Evolutionary conservation across 805 yeast species (phyloP).

Genomic region (Yarrowia sp.): DNA sequence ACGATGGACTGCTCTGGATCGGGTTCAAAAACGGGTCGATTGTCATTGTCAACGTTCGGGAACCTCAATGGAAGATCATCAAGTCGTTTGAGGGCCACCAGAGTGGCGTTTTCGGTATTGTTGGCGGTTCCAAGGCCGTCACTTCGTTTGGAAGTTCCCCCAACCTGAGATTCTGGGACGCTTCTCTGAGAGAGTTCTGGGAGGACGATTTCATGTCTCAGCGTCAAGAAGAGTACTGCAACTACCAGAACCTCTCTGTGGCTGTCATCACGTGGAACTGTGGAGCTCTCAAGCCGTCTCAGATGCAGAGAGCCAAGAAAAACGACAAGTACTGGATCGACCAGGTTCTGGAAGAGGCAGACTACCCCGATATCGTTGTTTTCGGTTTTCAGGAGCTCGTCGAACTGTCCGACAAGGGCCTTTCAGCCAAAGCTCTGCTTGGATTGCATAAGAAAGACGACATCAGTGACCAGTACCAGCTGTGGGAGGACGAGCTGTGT

Average conservation of each 20-base stretch:
- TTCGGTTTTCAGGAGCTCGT: slow-evolving; percentile 91
- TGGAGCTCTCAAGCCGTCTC: slow-evolving; percentile 51
- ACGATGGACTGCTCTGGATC: slow-evolving; percentile 51
- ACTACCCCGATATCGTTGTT: slow-evolving; percentile 70
- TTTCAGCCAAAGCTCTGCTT: slow-evolving; percentile 62
- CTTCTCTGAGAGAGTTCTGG: slow-evolving; percentile 49
- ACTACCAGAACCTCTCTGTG: slow-evolving; percentile 45
- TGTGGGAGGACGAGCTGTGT: slow-evolving; percentile 51
- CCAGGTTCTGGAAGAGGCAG: slow-evolving; percentile 44
- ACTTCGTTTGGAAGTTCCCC: slow-evolving; percentile 37
- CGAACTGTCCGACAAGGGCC: slow-evolving; percentile 84
- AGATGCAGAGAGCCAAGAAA: slow-evolving; percentile 43
- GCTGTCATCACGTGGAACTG: slow-evolving; percentile 54
- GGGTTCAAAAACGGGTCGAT: slow-evolving; percentile 52
- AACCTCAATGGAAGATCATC: slow-evolving; percentile 49
- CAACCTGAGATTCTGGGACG: slow-evolving; percentile 49
- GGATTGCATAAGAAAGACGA: slow-evolving; percentile 59
- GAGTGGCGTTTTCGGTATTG: slow-evolving; percentile 44
- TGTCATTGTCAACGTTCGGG: slow-evolving; percentile 48
- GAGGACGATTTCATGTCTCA: slow-evolving; percentile 46
- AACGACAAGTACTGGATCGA: slow-evolving; percentile 43
- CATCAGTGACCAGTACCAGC: slow-evolving; percentile 47
- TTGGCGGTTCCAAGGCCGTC: slow-evolving; percentile 41
- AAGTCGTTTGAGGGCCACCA: slow-evolving; percentile 53
- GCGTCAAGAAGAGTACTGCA: slow-evolving; percentile 47